Conservation (phyloP, 176 grass and related monocot genomes). For the Hordeum vulgare region MorexV3_pseudomolecules_assembly NC_058520.1:22665998-22666497, state of each 20-base stretch:
- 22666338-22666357: slow-evolving; percentile 69
- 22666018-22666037: neutral
- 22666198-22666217: slow-evolving; percentile 76
- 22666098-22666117: slow-evolving; percentile 60
- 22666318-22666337: neutral
- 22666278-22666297: neutral
- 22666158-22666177: slow-evolving; percentile 85
- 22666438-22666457: slow-evolving; percentile 56
- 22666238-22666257: slow-evolving; percentile 19
- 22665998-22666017: neutral
- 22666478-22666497: neutral
- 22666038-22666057: neutral
- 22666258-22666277: neutral
- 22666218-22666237: slow-evolving; percentile 67
- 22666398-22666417: slow-evolving; percentile 95
- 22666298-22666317: neutral
- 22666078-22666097: slow-evolving; percentile 42
- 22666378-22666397: slow-evolving; percentile 89
- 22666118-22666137: slow-evolving; percentile 89
- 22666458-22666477: neutral
- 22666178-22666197: slow-evolving; percentile 76
- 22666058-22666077: neutral
- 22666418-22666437: slow-evolving; percentile 89
- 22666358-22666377: slow-evolving; percentile 85
- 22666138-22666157: slow-evolving; percentile 79